Evolutionary conservation across 2,329 filamentous ascomycete genomes (phyloP), one percentile per base, ranked within the genome.

Genomic region (Fusarium sp.): DNA sequence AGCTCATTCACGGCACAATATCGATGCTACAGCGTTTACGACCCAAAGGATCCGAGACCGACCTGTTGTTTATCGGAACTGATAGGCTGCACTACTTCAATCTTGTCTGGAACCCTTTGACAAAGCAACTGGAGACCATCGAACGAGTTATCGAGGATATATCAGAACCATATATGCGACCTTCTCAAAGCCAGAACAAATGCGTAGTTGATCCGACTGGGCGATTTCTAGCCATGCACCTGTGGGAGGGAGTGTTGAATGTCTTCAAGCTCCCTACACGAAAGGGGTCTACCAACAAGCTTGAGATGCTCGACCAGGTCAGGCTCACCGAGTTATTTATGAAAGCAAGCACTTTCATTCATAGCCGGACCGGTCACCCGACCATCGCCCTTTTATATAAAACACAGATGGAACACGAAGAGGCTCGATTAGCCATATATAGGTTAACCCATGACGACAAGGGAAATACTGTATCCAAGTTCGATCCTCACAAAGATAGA

Each of bases 21-120:
- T 91, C 92, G 10, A 93, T 98, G 84, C 86, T 98, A 16, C 88
- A 96, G 75, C 91, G 90, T 75, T 84, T 99, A 47, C 89, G 89
- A 26, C 93, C 94, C 8, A 88, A 89, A 48, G 88, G 93, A 71
- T 90, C 91, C 28, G 80, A 85, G 8, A 93, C 90, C 47, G 94
- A 98, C 72, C 89, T 98, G 66, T 88, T 99, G 64, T 97, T 99
- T 77, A 87, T 99, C 59, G 95, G 94, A 49, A 99, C 96, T 46
- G 92, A 97, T 77, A 89, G 92, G 57, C 92, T 93, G 72, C 91
- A 94, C 74, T 98, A 97, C 81, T 97, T 98, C 79, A 97, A 93
- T 3, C 80, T 97, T 21, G 89, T 86, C 18, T 99, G 96, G 94
- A 90, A 98, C 73, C 75, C 85, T 1, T 79, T 86, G 77, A 83